Percentiles rank a stretch among this genome's conserved stretches.
phyloP scores from a whole-genome alignment of 805 yeast species.

The Kuraishia piskuri region DNA sequence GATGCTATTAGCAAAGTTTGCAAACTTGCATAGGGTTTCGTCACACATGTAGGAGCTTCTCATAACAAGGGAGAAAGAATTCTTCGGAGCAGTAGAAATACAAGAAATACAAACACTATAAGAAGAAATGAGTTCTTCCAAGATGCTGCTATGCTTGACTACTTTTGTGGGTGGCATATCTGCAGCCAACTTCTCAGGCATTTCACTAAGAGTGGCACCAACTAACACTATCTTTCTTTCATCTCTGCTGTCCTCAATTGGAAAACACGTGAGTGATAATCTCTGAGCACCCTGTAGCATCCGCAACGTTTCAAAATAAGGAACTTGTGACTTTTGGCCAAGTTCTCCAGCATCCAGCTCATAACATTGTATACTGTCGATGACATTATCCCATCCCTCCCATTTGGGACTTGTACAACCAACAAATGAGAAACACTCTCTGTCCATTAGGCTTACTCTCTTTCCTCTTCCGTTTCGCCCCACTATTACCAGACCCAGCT shows the following conservation, averaged over 20 bases:
- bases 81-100: neutral
- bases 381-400: neutral
- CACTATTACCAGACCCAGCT: neutral
- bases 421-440: neutral
- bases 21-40: neutral
- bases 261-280: neutral
- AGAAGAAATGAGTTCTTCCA: neutral
- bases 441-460: neutral
- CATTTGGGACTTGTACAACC: neutral
- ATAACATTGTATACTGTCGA: neutral
- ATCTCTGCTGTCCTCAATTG: neutral
- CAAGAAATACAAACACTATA: neutral
- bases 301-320: neutral
- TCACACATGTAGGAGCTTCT: neutral
- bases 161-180: neutral
- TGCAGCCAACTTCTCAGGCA: neutral
- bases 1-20: neutral
- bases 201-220: neutral
- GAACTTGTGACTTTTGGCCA: neutral
- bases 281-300: neutral
- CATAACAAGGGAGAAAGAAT: neutral
- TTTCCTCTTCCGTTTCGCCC: neutral
- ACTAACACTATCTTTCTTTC: neutral
- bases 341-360: neutral
- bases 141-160: neutral